These are phyloP conservation scores for Eremothecium sinecaudum DNA, from an alignment of 1,139 yeast species.

Conservation along the genomic window DNA sequence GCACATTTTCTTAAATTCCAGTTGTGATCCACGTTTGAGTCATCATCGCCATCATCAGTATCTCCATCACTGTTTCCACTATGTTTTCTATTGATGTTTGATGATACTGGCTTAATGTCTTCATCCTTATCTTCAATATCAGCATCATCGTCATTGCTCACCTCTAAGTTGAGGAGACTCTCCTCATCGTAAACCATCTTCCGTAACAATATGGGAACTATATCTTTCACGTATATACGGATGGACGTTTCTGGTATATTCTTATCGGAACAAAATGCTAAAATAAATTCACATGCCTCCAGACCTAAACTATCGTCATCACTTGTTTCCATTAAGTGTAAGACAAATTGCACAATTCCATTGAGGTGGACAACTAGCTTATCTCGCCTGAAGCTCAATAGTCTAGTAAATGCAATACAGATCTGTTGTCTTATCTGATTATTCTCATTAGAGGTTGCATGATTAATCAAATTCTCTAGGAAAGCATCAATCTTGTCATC, in stretches of 20 bases:
- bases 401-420: conserved; percentile 65
- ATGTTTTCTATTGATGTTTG: conserved; percentile 47
- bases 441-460: conserved; percentile 49
- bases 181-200: conserved; percentile 87
- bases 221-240: conserved; percentile 46
- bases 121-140: conserved; percentile 68
- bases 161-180: conserved; percentile 61
- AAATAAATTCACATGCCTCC: conserved; percentile 87
- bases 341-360: conserved; percentile 76
- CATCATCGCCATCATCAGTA: conserved; percentile 28
- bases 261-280: conserved; percentile 60
- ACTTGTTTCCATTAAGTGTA: conserved; percentile 51
- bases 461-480: conserved; percentile 50
- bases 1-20: conserved; percentile 93
- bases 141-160: conserved; percentile 58
- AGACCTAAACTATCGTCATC: conserved; percentile 64
- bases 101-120: conserved; percentile 76
- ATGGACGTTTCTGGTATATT: conserved; percentile 44
- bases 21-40: conserved; percentile 37
- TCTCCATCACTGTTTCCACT: conserved; percentile 33
- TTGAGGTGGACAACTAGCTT: conserved; percentile 68
- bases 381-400: conserved; percentile 74
- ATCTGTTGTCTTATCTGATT: conserved; percentile 61
- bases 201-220: conserved; percentile 65
- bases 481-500: conserved; percentile 57